Base-by-base conservation (phyloP, 768 basidiomycete genomes). In the Suillus alpinus region DNA sequence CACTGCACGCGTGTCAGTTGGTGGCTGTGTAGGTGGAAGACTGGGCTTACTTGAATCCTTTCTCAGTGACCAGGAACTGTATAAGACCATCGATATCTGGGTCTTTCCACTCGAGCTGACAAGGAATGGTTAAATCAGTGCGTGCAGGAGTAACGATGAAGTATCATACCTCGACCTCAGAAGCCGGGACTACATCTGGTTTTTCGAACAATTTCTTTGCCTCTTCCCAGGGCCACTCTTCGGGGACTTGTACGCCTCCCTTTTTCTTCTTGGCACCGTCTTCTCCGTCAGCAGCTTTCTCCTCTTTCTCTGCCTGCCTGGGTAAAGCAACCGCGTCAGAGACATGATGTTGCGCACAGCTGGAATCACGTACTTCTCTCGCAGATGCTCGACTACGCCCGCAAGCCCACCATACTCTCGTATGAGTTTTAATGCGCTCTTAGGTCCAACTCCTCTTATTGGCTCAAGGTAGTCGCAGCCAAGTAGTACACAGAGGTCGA, bases 401-500 rank as follows among this genome's bases (percentile, higher is more conserved):
- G 80, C 84, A 20, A 99, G 81, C 10, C 81, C 80, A 9, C 87
- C 87, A 61, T 92, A 78, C 69, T 99, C 96, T 63, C 91, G 81
- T 47, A 98, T 82, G 36, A 98, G 83, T 75, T 98, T 99, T 56
- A 97, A 78, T 3, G 96, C 97, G 14, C 88, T 94, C 73, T 98
- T 97, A 14, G 97, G 95, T 31, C 97, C 97, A 46, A 99, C 78
- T 2, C 97, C 97, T 74, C 88, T 95, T 71, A 97, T 94, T n/a
- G 97, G 97, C 72, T 99, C 97, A 60, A 99, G 87, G 75, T 99
- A 99, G 71, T 99, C 97, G 62, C 97, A 99, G 5, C 97, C 97
- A 41, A 98, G 86, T 9, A 99, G 83, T 65, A 99, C 91, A 70
- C 96, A 99, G 4, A 99, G 81, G 66, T 99, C 97, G 67, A 94